Evolutionary conservation across 2,329 filamentous ascomycete species (phyloP).

Genomic region (Epichloe uncinata): DNA sequence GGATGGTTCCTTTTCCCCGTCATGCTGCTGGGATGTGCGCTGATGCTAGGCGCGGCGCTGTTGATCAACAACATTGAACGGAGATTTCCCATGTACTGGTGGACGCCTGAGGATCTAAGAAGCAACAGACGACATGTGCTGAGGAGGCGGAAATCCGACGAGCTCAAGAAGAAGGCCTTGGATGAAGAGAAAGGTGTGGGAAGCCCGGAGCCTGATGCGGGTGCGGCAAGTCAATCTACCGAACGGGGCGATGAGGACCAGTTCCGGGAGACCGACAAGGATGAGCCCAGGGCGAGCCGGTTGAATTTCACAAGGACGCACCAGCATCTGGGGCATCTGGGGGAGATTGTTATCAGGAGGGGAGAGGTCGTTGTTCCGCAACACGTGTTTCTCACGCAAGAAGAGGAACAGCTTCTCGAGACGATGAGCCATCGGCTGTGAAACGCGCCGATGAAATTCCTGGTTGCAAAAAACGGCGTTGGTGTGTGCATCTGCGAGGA

Average conservation of each 20-base stretch:
- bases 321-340: constrained; percentile 2
- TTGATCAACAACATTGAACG: constrained; percentile 57
- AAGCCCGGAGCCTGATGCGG: not conserved
- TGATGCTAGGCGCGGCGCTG: constrained; percentile 52
- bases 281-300: constrained; percentile 3
- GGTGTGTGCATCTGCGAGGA: not conserved
- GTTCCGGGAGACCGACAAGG: too few relatives aligned
- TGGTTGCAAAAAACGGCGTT: not conserved
- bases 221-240: constrained; percentile 8
- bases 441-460: not conserved
- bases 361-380: constrained; percentile 22
- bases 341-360: constrained; percentile 22
- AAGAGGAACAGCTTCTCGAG: constrained; percentile 24
- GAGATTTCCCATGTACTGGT: constrained; percentile 59
- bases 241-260: not conserved
- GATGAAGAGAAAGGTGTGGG: constrained; percentile 5
- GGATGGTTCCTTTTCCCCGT: constrained; percentile 59
- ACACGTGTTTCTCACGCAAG: constrained; percentile 23
- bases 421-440: constrained; percentile 19
- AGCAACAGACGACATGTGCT: constrained; percentile 4
- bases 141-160: constrained; percentile 5
- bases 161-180: constrained; percentile 1
- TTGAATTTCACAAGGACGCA: constrained; percentile 6
- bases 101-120: constrained; percentile 32
- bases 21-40: constrained; percentile 41